Evolutionary conservation across 2,329 filamentous ascomycete species (phyloP), one percentile per base, ranked within the genome.

Genomic region (Microcyclospora pomicola): DNA sequence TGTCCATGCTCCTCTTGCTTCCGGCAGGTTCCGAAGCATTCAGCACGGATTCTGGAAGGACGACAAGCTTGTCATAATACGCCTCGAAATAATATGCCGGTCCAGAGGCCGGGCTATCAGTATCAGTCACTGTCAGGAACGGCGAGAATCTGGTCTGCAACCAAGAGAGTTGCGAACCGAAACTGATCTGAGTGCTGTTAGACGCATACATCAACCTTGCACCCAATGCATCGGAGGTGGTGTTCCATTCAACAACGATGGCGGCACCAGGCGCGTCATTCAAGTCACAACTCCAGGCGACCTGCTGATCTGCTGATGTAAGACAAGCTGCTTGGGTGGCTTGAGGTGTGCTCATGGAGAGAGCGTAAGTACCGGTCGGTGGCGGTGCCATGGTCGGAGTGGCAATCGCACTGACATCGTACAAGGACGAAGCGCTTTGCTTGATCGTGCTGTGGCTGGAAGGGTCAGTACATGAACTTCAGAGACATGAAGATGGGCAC

Each of bases 251-350:
- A 16, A 60, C 49, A 27, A 40, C 47, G 33, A 60, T 49, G 13
- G 47, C 55, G 15, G 54, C 40, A 12, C 48, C 46, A 9, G 49
- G 44, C 9, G 47, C 45, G 15, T 50, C 50, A 31, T 47, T 46
- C 7, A 80, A 62, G 10, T 71, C 64, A 52, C 79, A 83, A 41
- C 65, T 72, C 79, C 79, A 83, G 1, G 77, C 71, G 35, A 65
- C 56, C n/a, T 64, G 60, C 47, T 77, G 69, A 1, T 56, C 63
- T 1, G 67, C 62, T 39, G 78, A 65, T 27, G 65, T 64, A 42
- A 82, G 65, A 52, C 79, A 83, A 0, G 66, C 63, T 31, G 63
- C 67, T 12, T 72, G 68, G 2, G 63, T 61, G 38, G 66, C 63
- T 38, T 64, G 66, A 2, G 68, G 60, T 33, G 66, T 60, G 4